Evolutionary conservation across 768 basidiomycete species (phyloP).

Genomic region (Mycena haematopus): DNA sequence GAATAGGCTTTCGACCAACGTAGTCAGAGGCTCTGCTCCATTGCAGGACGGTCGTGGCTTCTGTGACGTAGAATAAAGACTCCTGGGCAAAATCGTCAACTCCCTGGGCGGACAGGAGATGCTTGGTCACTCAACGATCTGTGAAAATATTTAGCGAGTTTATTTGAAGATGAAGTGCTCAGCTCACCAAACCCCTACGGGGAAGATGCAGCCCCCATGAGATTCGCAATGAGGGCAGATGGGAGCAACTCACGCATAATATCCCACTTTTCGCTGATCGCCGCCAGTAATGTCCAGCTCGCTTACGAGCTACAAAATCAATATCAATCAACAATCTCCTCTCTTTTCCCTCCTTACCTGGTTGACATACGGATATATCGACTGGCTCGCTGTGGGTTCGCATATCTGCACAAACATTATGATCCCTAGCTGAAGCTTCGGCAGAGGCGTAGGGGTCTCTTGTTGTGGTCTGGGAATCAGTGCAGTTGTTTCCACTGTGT

Average conservation of each 20-base stretch:
- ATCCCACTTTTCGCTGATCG: background rate
- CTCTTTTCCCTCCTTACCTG: conserved; percentile 44
- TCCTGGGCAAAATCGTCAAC: background rate
- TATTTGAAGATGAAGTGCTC: background rate
- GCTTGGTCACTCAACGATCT: background rate
- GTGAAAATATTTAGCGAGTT: background rate
- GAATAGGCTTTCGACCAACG: background rate
- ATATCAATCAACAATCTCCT: no score
- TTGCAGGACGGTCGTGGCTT: background rate
- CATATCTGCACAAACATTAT: conserved; percentile 55
- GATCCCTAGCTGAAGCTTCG: conserved; percentile 55
- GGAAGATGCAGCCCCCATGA: background rate
- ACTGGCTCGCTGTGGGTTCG: conserved; percentile 60
- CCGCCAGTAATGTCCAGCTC: background rate
- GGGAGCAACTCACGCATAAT: background rate
- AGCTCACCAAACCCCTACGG: background rate
- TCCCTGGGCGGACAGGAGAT: background rate
- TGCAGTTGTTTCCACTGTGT: background rate
- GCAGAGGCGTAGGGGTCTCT: conserved; percentile 49
- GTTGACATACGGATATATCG: conserved; percentile 69
- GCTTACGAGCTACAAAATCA: background rate
- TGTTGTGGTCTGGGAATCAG: conserved; percentile 28
- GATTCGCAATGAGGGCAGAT: background rate
- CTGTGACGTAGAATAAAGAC: background rate
- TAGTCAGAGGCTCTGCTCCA: background rate